Evolutionary conservation across 2,329 filamentous ascomycete genomes (phyloP), one percentile per base, ranked within the genome.

Genomic region (Phialophora chinensis): DNA sequence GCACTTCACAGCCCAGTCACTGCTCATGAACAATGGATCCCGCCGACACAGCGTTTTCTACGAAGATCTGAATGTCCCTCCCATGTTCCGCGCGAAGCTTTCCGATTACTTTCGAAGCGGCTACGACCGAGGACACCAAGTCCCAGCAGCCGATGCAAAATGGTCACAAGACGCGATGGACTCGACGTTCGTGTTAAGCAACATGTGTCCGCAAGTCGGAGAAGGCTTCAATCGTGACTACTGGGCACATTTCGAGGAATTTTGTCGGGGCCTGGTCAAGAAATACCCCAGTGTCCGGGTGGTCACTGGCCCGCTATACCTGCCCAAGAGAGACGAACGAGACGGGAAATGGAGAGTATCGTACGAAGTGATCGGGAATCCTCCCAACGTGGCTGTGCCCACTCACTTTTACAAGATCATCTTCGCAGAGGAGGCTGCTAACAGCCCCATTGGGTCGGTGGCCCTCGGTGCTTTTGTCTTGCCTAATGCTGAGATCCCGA

Each of bases 321-420:
- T 99, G 25, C 95, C 95, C 10, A 91, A 91, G 78, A 87, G 89
- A 67, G 92, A 97, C 72, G 84, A 88, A 4, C 80, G 80, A 64
- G 95, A 98, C 82, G 91, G 91, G 73, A 98, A 98, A 83, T 99
- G 93, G 93, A 90, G 93, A 72, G 93, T 97, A 66, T 89, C 85
- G 68, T 98, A 99, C 82, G 95, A 99, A 82, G 90, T 99, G 66
- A 97, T 99, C 73, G 95, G 95, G 47, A 90, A 85, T 76, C 95
- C 95, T 71, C 94, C 95, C 7, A 96, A 93, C 74, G 91, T 99
- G 63, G 93, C 95, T 29, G 95, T 99, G 61, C 95, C 95, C 2
- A 99, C 95, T 25, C 95, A 99, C 79, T 99, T 99, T 82, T 99
- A 97, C 86, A 99, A 99, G 83, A 92, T 99, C 75, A 95, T 99